These are phyloP conservation scores for Metschnikowia continentalis DNA, from an alignment of 805 yeast genomes.

Conservation along the genomic window DNA sequence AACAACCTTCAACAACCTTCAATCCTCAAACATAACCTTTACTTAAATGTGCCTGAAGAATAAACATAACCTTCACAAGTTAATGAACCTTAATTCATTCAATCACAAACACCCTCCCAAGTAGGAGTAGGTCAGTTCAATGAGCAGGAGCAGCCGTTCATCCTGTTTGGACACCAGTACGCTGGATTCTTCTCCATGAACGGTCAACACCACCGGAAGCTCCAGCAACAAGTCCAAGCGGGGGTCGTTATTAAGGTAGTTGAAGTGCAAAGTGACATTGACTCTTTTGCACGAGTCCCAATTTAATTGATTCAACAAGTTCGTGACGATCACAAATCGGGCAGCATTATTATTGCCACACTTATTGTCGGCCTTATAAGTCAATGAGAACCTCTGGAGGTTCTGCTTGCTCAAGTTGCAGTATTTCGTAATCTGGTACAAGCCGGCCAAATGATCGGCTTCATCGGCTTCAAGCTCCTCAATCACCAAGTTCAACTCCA, in stretches of 20 bases:
- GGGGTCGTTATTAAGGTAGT: conserved; percentile 10
- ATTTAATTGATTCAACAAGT: conserved; percentile 13
- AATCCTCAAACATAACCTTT: too few species aligned
- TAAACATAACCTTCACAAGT: too few species aligned
- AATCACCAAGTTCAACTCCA: conserved; percentile 11
- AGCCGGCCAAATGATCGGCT: conserved; percentile 4
- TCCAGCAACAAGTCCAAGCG: conserved; percentile 14
- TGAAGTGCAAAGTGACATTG: conserved; percentile 10
- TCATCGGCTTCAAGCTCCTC: conserved; percentile 7
- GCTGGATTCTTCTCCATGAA: conserved; percentile 6
- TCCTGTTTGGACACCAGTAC: not conserved
- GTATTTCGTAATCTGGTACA: conserved; percentile 8
- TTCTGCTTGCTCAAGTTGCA: conserved; percentile 4
- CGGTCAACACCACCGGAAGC: conserved; percentile 11
- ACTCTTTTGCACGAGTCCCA: conserved; percentile 11
- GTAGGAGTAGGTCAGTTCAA: conserved; percentile 11
- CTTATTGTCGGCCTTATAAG: conserved; percentile 12
- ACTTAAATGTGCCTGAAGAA: too few species aligned
- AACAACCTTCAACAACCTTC: too few species aligned
- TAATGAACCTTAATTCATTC: too few species aligned
- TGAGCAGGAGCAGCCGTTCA: conserved; percentile 4
- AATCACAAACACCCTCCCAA: conserved; percentile 8
- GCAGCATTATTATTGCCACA: conserved; percentile 10
- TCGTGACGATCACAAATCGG: conserved; percentile 11
- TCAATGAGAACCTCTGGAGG: conserved; percentile 8